Conservation (phyloP, 2,329 filamentous ascomycete genomes). For the Arachnomyces sp. region DNA sequence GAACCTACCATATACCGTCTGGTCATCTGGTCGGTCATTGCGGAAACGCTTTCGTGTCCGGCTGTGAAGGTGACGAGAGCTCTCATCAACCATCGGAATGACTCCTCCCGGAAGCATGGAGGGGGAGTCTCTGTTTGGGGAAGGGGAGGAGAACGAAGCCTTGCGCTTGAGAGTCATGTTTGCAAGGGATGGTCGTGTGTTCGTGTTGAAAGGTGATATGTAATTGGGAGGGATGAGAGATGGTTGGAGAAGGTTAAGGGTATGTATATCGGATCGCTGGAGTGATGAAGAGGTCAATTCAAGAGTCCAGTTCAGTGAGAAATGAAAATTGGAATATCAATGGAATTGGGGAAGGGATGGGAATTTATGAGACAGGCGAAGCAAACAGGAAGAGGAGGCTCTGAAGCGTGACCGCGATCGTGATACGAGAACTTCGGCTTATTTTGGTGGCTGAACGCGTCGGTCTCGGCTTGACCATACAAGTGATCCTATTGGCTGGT, state of each 20-base stretch:
- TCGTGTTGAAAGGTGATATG: too few relatives aligned
- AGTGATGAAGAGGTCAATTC: too few relatives aligned
- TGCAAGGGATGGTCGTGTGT: too few relatives aligned
- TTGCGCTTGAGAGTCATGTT: slow-evolving; percentile 54
- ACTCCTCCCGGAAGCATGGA: slow-evolving; percentile 15
- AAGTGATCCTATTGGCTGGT: not conserved
- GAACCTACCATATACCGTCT: slow-evolving; percentile 45
- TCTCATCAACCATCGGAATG: slow-evolving; percentile 24
- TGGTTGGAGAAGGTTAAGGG: slow-evolving; percentile 7
- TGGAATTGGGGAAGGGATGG: slow-evolving; percentile 3
- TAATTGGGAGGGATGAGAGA: not conserved
- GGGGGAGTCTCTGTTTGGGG: slow-evolving; percentile 20
- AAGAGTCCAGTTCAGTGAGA: slow-evolving; percentile 7
- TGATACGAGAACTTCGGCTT: too few relatives aligned
- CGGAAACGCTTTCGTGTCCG: slow-evolving; percentile 53
- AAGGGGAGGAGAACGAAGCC: slow-evolving; percentile 42
- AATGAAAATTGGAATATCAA: too few relatives aligned
- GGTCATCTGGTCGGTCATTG: slow-evolving; percentile 50
- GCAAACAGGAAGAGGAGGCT: too few relatives aligned
- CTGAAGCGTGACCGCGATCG: too few relatives aligned
- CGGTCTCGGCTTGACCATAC: too few relatives aligned
- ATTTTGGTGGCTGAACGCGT: too few relatives aligned
- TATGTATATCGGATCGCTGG: slow-evolving; percentile 12
- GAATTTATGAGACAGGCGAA: too few relatives aligned
- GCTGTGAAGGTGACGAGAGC: slow-evolving; percentile 41